Evolutionary conservation across 1,139 yeast genomes (phyloP).

Genomic region (Pichia sp.): DNA sequence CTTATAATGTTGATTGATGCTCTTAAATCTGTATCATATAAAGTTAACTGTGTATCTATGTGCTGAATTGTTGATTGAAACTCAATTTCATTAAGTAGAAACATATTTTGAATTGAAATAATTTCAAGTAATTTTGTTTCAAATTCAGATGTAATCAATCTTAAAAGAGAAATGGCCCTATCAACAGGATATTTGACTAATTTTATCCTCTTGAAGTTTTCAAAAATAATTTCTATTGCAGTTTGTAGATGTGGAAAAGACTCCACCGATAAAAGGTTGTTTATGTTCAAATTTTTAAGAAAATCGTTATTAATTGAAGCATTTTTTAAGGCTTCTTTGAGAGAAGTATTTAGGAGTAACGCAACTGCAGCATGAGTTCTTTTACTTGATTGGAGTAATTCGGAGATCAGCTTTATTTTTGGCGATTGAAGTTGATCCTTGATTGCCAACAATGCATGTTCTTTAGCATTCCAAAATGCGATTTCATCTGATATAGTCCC

Average conservation of each 20-base stretch:
- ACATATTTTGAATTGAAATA: conserved; percentile 27
- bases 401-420: conserved; percentile 54
- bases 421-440: conserved; percentile 52
- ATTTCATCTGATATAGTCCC: conserved; percentile 68
- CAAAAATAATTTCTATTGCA: conserved; percentile 38
- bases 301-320: conserved; percentile 56
- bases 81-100: conserved; percentile 33
- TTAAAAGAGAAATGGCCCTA: conserved; percentile 59
- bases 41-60: conserved; percentile 32
- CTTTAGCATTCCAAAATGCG: conserved; percentile 75
- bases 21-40: conserved; percentile 47
- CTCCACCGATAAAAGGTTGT: conserved; percentile 46
- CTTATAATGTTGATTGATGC: conserved; percentile 59
- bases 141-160: conserved; percentile 49
- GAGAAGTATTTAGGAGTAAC: conserved; percentile 66
- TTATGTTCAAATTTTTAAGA: conserved; percentile 65
- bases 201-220: conserved; percentile 59
- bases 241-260: conserved; percentile 41
- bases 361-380: conserved; percentile 75
- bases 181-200: conserved; percentile 58
- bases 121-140: conserved; percentile 31
- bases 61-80: conserved; percentile 30
- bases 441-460: conserved; percentile 51
- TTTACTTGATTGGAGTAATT: conserved; percentile 61
- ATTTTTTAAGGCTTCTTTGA: conserved; percentile 49